phyloP scores from a whole-genome alignment of 805 yeast species.

The Phaffomyces antillensis region DNA sequence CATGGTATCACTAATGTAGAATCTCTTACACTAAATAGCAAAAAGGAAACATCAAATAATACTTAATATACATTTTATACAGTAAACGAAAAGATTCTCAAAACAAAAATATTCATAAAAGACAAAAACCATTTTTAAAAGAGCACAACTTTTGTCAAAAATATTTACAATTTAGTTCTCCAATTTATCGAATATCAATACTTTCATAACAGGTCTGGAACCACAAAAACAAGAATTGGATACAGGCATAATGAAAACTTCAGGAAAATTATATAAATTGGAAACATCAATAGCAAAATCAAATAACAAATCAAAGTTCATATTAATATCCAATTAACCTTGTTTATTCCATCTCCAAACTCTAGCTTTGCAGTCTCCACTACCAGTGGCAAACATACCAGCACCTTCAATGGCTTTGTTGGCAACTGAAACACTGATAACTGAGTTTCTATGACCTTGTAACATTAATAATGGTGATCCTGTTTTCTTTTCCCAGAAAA shows the following conservation, averaged over 20 bases:
- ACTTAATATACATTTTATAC: not conserved
- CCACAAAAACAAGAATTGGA: not conserved
- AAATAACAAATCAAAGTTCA: not conserved
- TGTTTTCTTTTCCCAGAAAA: conserved; percentile 89
- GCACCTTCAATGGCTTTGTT: conserved; percentile 65
- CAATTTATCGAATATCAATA: not conserved
- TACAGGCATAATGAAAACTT: not conserved
- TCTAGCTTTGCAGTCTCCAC: conserved; percentile 96
- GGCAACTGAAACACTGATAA: conserved; percentile 87
- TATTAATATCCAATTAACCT: conserved; percentile 3
- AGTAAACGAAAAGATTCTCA: not conserved
- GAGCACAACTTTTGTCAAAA: not conserved
- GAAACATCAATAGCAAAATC: not conserved
- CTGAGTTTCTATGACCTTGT: conserved; percentile 95
- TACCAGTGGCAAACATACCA: conserved; percentile 92
- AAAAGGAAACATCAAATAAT: not conserved
- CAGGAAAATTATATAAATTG: too few species aligned
- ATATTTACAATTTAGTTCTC: not conserved
- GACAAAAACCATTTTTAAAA: not conserved
- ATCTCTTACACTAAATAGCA: too few species aligned
- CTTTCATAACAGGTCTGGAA: not conserved
- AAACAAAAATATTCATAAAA: not conserved
- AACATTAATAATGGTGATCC: conserved; percentile 93
- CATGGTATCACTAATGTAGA: too few species aligned
- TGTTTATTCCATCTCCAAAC: conserved; percentile 80